Conservation (phyloP, 1,284 basidiomycete species). For the Cryptococcus sp. region DNA sequence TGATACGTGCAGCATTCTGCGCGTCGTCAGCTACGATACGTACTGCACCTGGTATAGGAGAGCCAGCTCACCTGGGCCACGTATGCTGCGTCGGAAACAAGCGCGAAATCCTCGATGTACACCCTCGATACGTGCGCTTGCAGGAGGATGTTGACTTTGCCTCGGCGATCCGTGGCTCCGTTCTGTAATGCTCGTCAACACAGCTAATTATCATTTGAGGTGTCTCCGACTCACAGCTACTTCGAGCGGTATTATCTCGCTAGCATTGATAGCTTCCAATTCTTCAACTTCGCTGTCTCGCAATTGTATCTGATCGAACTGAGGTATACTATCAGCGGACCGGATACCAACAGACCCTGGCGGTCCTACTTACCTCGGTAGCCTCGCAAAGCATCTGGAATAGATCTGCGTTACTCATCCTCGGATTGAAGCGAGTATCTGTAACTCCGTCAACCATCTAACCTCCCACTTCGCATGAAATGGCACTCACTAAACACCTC, state of each 20-base stretch:
- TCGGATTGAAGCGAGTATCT: constrained; percentile 71
- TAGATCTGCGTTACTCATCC: constrained; percentile 93
- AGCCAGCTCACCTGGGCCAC: constrained; percentile 64
- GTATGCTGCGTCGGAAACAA: constrained; percentile 94
- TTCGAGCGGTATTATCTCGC: constrained; percentile 67
- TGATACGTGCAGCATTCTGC: constrained; percentile 87
- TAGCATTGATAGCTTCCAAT: constrained; percentile 66
- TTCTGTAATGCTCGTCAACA: constrained; percentile 56
- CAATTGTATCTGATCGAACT: constrained; percentile 95
- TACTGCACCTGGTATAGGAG: neutral
- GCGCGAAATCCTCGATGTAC: constrained; percentile 88
- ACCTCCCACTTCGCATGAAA: neutral
- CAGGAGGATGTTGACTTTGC: constrained; percentile 94
- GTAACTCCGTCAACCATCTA: constrained; percentile 10
- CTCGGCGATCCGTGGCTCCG: constrained; percentile 73
- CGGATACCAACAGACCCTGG: neutral
- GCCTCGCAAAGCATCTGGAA: constrained; percentile 83
- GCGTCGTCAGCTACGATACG: constrained; percentile 9
- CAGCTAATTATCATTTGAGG: constrained; percentile 4
- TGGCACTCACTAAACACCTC: constrained; percentile 70
- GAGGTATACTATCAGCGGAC: neutral
- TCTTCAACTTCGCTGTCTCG: constrained; percentile 89
- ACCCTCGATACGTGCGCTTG: constrained; percentile 86
- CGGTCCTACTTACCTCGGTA: constrained; percentile 68
- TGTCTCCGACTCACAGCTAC: constrained; percentile 55